A percentile compares a stretch with the other conserved stretches of the same genome.
phyloP scores from a whole-genome alignment of 2,329 filamentous ascomycete genomes.

The Clonostachys rosea region DNA sequence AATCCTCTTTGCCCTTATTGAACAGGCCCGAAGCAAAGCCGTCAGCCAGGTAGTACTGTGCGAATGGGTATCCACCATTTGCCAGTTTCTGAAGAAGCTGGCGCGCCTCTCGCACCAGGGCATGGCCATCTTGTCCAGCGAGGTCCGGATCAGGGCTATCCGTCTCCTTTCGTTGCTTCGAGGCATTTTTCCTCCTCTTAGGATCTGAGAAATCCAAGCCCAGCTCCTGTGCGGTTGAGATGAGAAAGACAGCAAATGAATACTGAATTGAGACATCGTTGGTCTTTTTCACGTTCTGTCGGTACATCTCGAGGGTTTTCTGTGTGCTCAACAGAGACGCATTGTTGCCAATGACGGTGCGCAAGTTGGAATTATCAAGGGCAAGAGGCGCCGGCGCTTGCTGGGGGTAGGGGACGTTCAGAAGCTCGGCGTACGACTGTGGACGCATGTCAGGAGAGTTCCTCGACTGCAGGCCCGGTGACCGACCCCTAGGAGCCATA shows the following conservation, averaged over 20 bases:
- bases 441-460: constrained; percentile 51
- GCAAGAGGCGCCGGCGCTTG: constrained; percentile 62
- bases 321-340: constrained; percentile 86
- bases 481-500: constrained; percentile 57
- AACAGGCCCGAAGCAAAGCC: constrained; percentile 93
- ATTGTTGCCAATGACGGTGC: constrained; percentile 77
- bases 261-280: constrained; percentile 88
- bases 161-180: constrained; percentile 39
- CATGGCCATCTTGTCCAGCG: constrained; percentile 49
- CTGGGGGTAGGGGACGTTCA: constrained; percentile 74
- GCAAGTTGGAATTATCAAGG: constrained; percentile 78
- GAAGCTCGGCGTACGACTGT: constrained; percentile 53
- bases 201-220: constrained; percentile 49
- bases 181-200: constrained; percentile 36
- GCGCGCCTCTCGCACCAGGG: constrained; percentile 81
- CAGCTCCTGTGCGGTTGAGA: constrained; percentile 81
- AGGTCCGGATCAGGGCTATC: constrained; percentile 41
- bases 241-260: constrained; percentile 92
- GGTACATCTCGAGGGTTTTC: constrained; percentile 97
- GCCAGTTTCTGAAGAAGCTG: constrained; percentile 82
- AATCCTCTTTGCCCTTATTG: constrained; percentile 89
- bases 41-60: constrained; percentile 95
- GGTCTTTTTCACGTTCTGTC: constrained; percentile 95
- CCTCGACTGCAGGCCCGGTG: constrained; percentile 46
- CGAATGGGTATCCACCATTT: constrained; percentile 89